A percentile compares a stretch with the other conserved stretches of the same genome.
Conservation (phyloP, 78 protist species). For the Protostelium mycophagum region DNA sequence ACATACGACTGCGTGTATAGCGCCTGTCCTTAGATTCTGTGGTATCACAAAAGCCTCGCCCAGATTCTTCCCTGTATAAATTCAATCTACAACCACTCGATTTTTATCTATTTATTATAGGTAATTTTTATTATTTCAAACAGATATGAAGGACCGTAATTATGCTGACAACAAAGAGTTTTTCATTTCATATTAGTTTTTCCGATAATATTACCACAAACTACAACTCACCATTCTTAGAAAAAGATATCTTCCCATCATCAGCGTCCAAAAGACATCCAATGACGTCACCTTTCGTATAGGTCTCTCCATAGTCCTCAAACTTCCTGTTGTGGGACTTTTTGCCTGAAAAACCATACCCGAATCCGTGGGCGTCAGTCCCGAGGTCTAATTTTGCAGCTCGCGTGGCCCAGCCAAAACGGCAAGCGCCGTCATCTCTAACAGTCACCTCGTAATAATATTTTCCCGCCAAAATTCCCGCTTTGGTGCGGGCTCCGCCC, state of each 20-base stretch:
- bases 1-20: too few species aligned
- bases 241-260: constrained; percentile 17
- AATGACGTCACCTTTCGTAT: constrained; percentile 50
- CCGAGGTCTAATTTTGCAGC: constrained; percentile 42
- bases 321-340: constrained; percentile 32
- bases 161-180: too few species aligned
- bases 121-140: too few species aligned
- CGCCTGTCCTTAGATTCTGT: too few species aligned
- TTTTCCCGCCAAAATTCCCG: constrained; percentile 45
- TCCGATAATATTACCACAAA: too few species aligned
- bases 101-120: too few species aligned
- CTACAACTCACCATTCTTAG: constrained; percentile 71
- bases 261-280: constrained; percentile 51
- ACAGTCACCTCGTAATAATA: constrained; percentile 64
- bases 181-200: too few species aligned
- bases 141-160: too few species aligned
- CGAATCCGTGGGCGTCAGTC: constrained; percentile 55
- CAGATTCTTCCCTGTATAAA: too few species aligned
- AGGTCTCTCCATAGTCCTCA: constrained; percentile 59
- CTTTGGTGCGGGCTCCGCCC: constrained; percentile 43
- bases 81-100: too few species aligned
- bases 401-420: constrained; percentile 63
- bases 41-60: too few species aligned
- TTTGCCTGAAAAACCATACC: constrained; percentile 73
- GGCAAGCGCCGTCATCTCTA: constrained; percentile 68